These are phyloP conservation scores for Rhypophila decipiens DNA, from an alignment of 495 filamentous ascomycete genomes.

Conservation along the genomic window DNA sequence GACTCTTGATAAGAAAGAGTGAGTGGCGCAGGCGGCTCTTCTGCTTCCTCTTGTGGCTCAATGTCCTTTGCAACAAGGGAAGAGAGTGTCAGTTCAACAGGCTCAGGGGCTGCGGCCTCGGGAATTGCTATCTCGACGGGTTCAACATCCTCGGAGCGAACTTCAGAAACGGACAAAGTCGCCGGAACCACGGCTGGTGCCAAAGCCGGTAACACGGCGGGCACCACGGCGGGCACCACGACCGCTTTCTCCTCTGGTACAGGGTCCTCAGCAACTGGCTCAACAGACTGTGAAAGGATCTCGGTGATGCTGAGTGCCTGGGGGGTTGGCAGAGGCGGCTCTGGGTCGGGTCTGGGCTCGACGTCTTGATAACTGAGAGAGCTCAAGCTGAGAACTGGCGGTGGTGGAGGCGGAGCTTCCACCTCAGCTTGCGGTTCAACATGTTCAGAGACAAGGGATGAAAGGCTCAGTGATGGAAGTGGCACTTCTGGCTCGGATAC, in stretches of 20 bases:
- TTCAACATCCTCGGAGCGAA: slow-evolving; percentile 15
- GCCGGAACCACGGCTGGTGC: slow-evolving; percentile 1
- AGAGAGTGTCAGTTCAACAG: slow-evolving; percentile 7
- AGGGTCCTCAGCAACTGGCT: slow-evolving; percentile 11
- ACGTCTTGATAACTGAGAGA: slow-evolving; percentile 15
- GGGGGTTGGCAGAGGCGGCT: slow-evolving; percentile 9
- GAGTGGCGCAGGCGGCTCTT: slow-evolving; percentile 9
- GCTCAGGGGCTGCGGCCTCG: background rate
- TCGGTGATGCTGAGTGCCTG: slow-evolving; percentile 21
- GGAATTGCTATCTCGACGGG: slow-evolving; percentile 9
- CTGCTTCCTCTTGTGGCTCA: slow-evolving; percentile 15
- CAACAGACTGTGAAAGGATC: slow-evolving; percentile 20
- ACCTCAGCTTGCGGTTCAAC: slow-evolving; percentile 22
- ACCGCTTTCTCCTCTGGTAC: no score
- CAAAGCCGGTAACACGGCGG: slow-evolving; percentile 10
- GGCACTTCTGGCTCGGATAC: slow-evolving; percentile 12
- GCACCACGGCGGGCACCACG: background rate
- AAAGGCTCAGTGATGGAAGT: slow-evolving; percentile 15
- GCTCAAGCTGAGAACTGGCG: slow-evolving; percentile 16
- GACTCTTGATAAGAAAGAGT: slow-evolving; percentile 23
- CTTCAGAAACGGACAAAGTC: slow-evolving; percentile 16
- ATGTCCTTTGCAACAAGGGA: slow-evolving; percentile 17
- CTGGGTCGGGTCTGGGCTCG: slow-evolving; percentile 22
- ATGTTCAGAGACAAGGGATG: slow-evolving; percentile 14
- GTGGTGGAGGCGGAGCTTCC: slow-evolving; percentile 9